Evolutionary conservation across 768 basidiomycete genomes (phyloP).

Genomic region (Podaxis carcinomalis): DNA sequence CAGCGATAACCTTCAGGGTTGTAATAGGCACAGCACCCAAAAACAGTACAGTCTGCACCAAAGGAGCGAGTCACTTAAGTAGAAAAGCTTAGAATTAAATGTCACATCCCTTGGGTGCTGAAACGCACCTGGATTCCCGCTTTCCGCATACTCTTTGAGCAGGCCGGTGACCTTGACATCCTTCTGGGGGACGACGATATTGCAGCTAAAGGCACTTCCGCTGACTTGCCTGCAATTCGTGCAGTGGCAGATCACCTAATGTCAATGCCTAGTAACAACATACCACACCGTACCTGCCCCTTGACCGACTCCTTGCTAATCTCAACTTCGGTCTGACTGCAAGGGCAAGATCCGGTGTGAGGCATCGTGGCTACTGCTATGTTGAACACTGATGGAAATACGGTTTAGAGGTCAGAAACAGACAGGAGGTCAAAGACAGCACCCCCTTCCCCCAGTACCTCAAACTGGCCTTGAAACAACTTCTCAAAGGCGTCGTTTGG

Average conservation of each 20-base stretch:
- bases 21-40: slow-evolving; percentile 24
- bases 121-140: slow-evolving; percentile 29
- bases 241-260: slow-evolving; percentile 32
- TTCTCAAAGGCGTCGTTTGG: not conserved
- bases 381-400: too few species aligned
- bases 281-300: slow-evolving; percentile 20
- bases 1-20: slow-evolving; percentile 10
- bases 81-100: not conserved
- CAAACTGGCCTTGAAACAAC: not conserved
- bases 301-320: slow-evolving; percentile 19
- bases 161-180: slow-evolving; percentile 28
- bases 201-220: slow-evolving; percentile 33
- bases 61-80: slow-evolving; percentile 31
- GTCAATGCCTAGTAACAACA: not conserved
- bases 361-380: not conserved
- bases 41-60: slow-evolving; percentile 35
- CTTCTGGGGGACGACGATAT: slow-evolving; percentile 28
- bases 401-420: too few species aligned
- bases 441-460: too few species aligned
- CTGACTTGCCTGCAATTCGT: slow-evolving; percentile 29
- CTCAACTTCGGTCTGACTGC: slow-evolving; percentile 26
- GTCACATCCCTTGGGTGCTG: not conserved
- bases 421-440: too few species aligned
- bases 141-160: slow-evolving; percentile 25
- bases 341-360: slow-evolving; percentile 27